Conservation (phyloP, 23 red algal species). For the Gracilaria gracilis region DNA sequence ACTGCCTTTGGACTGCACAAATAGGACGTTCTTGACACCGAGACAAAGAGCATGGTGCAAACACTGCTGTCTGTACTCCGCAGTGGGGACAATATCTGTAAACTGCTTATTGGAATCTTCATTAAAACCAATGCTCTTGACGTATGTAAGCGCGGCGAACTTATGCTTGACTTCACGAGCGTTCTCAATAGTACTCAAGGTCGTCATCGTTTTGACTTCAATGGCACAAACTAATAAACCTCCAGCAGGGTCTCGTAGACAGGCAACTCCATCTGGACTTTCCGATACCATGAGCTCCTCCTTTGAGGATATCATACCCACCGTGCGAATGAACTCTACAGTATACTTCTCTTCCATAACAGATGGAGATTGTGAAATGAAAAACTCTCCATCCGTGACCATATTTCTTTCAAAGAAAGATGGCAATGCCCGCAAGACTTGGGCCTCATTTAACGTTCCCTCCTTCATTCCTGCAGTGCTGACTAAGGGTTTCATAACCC, state of each 20-base stretch:
- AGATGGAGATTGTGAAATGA: background rate
- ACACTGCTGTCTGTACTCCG: background rate
- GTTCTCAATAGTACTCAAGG: slow-evolving; percentile 34
- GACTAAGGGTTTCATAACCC: slow-evolving; percentile 42
- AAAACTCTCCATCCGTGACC: background rate
- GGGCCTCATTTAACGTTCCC: background rate
- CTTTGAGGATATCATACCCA: slow-evolving; percentile 10
- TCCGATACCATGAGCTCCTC: background rate
- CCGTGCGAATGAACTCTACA: background rate
- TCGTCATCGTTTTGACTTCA: slow-evolving; percentile 56
- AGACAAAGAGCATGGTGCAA: slow-evolving; percentile 28
- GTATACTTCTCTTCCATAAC: background rate
- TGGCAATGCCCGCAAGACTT: slow-evolving; percentile 18
- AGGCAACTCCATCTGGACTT: slow-evolving; percentile 34
- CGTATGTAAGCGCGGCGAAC: background rate
- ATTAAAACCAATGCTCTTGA: background rate
- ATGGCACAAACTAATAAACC: background rate
- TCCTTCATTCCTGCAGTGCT: slow-evolving; percentile 34
- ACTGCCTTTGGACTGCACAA: slow-evolving; percentile 31
- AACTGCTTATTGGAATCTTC: slow-evolving; percentile 4
- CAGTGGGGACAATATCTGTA: slow-evolving; percentile 4
- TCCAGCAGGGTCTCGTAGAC: background rate
- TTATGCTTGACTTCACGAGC: background rate
- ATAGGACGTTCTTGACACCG: background rate
- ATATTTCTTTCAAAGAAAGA: slow-evolving; percentile 2